Base-by-base conservation (phyloP, 2,329 filamentous ascomycete species). In the Talaromyces islandicus region DNA sequence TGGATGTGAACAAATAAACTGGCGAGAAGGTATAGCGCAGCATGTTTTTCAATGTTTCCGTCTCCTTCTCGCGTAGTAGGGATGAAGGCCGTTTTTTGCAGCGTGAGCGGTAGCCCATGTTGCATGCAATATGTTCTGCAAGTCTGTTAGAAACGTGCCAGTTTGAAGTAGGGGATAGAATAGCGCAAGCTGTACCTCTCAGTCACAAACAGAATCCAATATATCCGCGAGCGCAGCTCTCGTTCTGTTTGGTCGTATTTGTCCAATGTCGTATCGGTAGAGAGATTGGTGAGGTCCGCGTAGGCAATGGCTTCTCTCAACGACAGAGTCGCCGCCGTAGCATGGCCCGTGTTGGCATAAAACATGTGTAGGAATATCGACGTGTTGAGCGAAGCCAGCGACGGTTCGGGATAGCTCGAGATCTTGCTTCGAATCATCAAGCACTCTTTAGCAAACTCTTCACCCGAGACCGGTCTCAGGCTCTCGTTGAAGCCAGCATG, bases 311-410 rank as follows among this genome's bases (percentile, higher is more conserved):
- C 55, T 48, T 64, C 61, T 27, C 63, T 61, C 10, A 64, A 56
- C 7, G 56, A 62, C 21, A 64, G 58, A 9, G 63, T 64, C 54
- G 63, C 63, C 17, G 59, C 56, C 27, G 59, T 63, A 7, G 61
- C 54, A 48, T 64, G 63, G 10, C 58, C 63, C n/a, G 59, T 62
- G 52, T 64, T 64, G 30, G 63, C 63, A 17, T 64, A 63, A 46
- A 63, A 64, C 59, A 64, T 64, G 21, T 64, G 63, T 35, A 64
- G 61, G 38, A 64, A 64, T 4, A 63, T 56, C 0, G 63, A 64
- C n/a, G 61, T 63, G 4, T 60, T 54, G 4, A 64, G 50, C 53
- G 38, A 57, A 38, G 25, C 56, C 24, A 14, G 27, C 53, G 38
- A 54, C 43, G 32, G 21, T 19, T n/a, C 32, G 25, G n/a, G 52